Conservation (phyloP, 805 yeast species). For the Kodamaea sagamina region DNA sequence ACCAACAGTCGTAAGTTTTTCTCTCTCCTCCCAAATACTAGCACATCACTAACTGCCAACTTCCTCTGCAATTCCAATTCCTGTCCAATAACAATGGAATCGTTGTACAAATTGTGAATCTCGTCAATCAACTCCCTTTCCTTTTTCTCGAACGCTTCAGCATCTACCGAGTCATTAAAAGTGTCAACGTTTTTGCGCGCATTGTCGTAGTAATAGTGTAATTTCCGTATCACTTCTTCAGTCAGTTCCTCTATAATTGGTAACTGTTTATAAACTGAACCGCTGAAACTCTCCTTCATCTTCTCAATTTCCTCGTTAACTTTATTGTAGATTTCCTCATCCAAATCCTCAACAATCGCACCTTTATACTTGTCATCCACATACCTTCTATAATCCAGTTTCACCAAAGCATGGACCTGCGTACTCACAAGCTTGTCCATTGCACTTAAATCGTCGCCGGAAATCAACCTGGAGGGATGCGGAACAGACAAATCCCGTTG, state of each 20-base stretch:
- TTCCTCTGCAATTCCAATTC: conserved; percentile 16
- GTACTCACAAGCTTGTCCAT: conserved; percentile 24
- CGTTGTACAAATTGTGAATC: conserved; percentile 14
- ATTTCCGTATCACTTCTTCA: conserved; percentile 10
- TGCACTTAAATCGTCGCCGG: not conserved
- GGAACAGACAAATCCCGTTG: conserved; percentile 50
- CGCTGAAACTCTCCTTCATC: conserved; percentile 9
- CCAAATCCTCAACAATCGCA: conserved; percentile 30
- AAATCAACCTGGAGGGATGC: conserved; percentile 19
- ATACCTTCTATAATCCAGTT: conserved; percentile 42
- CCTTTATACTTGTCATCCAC: conserved; percentile 23
- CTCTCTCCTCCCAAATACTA: conserved; percentile 21
- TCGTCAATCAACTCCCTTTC: conserved; percentile 11
- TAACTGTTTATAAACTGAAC: not conserved
- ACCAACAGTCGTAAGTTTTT: conserved; percentile 25
- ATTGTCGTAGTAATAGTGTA: conserved; percentile 20
- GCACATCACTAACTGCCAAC: conserved; percentile 21
- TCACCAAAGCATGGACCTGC: conserved; percentile 39
- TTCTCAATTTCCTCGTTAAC: conserved; percentile 24
- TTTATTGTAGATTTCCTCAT: conserved; percentile 24
- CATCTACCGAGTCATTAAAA: conserved; percentile 3
- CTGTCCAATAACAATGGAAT: conserved; percentile 18
- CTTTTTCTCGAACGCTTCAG: conserved; percentile 11
- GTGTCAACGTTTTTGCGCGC: conserved; percentile 3
- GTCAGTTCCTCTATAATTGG: not conserved